phyloP scores from a whole-genome alignment of 352 stramenopile genomes.

The Pythium rhizo-oryzae region DNA sequence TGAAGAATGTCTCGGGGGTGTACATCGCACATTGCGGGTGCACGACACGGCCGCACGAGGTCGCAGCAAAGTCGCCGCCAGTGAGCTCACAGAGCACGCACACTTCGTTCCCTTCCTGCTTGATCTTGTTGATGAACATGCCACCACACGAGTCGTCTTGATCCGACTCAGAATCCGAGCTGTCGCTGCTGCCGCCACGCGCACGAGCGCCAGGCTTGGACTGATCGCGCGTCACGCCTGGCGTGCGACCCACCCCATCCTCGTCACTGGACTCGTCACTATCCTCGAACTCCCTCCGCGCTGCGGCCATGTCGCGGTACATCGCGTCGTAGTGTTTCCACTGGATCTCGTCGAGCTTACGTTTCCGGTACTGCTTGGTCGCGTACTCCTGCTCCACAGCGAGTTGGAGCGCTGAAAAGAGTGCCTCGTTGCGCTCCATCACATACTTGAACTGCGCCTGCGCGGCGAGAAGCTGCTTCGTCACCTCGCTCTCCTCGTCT shows the following conservation, averaged over 20 bases:
- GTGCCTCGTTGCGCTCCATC: slow-evolving; percentile 44
- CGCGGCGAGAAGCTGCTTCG: slow-evolving; percentile 43
- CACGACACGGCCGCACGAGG: slow-evolving; percentile 56
- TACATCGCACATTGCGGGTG: slow-evolving; percentile 85
- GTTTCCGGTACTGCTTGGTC: slow-evolving; percentile 49
- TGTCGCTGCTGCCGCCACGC: slow-evolving; percentile 26
- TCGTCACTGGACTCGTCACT: slow-evolving; percentile 48
- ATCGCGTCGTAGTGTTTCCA: slow-evolving; percentile 68
- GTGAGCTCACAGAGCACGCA: slow-evolving; percentile 76
- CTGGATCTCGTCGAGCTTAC: slow-evolving; percentile 53
- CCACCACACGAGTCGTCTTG: slow-evolving; percentile 68
- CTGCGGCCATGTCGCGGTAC: slow-evolving; percentile 57
- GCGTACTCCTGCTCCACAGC: slow-evolving; percentile 52
- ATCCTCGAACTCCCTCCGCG: slow-evolving; percentile 51
- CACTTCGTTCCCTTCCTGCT: slow-evolving; percentile 68
- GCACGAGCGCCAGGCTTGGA: slow-evolving; percentile 14
- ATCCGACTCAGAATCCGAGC: slow-evolving; percentile 42
- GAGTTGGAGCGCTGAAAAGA: slow-evolving; percentile 39
- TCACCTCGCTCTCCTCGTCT: slow-evolving; percentile 63
- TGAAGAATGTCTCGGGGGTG: slow-evolving; percentile 84
- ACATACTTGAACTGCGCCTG: slow-evolving; percentile 52
- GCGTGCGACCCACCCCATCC: slow-evolving; percentile 18
- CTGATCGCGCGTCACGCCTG: slow-evolving; percentile 2
- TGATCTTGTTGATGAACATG: slow-evolving; percentile 79
- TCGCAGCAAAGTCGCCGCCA: slow-evolving; percentile 78